Percentiles rank a stretch among this genome's conserved stretches.
Evolutionary conservation across 192 early-diverging fungal genomes (phyloP).

Genomic region (Martensiomyces pterosporus): DNA sequence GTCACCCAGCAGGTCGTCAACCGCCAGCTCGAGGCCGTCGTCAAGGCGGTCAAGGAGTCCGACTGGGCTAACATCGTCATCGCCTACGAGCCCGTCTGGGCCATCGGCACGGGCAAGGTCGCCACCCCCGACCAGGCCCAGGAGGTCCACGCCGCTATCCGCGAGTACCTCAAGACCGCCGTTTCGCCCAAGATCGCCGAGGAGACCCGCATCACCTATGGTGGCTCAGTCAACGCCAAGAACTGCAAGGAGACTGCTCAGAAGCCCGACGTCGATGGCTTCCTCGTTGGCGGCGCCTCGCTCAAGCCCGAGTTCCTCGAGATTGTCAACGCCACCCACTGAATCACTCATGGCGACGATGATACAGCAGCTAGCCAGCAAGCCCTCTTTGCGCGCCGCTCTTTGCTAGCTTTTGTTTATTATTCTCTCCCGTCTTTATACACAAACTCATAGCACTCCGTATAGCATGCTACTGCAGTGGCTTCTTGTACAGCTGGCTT

Average conservation of each 20-base stretch:
- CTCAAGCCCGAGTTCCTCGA: constrained; percentile 86
- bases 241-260: constrained; percentile 77
- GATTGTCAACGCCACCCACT: constrained; percentile 55
- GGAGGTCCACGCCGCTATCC: constrained; percentile 88
- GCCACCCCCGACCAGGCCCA: constrained; percentile 94
- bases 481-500: too few relatives aligned
- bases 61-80: constrained; percentile 95
- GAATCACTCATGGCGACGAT: constrained; percentile 1
- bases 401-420: neutral
- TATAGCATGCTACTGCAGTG: constrained; percentile 4
- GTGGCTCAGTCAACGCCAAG: constrained; percentile 88
- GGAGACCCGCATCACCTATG: constrained; percentile 91
- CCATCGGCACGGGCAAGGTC: constrained; percentile 98
- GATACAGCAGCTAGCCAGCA: too few relatives aligned
- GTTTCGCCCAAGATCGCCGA: constrained; percentile 84
- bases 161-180: constrained; percentile 78
- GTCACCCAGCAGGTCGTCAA: constrained; percentile 82
- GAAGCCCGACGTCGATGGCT: constrained; percentile 95
- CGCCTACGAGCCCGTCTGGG: constrained; percentile 99
- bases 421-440: neutral
- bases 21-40: constrained; percentile 86
- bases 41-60: constrained; percentile 56
- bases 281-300: constrained; percentile 98
- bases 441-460: neutral
- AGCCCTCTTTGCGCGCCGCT: too few relatives aligned